phyloP scores from a whole-genome alignment of 2,329 filamentous ascomycete genomes.

The Celoporthe dispersa region DNA sequence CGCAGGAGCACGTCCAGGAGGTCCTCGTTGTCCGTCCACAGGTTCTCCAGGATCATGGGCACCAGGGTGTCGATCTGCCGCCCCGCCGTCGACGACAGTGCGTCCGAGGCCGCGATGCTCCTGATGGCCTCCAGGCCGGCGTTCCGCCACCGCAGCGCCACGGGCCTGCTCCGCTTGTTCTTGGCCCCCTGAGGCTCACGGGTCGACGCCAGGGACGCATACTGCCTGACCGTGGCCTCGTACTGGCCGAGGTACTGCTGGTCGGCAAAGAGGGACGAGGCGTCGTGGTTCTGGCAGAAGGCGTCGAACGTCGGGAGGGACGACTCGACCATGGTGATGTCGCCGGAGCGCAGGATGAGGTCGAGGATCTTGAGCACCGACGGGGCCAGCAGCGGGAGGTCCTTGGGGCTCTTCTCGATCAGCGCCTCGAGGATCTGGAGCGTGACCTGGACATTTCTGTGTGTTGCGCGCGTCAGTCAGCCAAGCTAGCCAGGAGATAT shows the following conservation, averaged over 20 bases:
- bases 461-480: slow-evolving; percentile 12
- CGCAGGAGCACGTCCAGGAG: slow-evolving; percentile 70
- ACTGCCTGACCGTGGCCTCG: slow-evolving; percentile 77
- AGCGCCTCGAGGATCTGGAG: slow-evolving; percentile 89
- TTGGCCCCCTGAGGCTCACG: slow-evolving; percentile 51
- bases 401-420: slow-evolving; percentile 90
- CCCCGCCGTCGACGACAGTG: slow-evolving; percentile 73
- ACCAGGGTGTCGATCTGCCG: slow-evolving; percentile 79
- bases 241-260: slow-evolving; percentile 83
- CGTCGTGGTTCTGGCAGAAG: slow-evolving; percentile 88
- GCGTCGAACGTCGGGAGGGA: slow-evolving; percentile 84
- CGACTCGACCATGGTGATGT: slow-evolving; percentile 92
- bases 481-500: too few species aligned
- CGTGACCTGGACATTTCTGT: slow-evolving; percentile 89
- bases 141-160: slow-evolving; percentile 78
- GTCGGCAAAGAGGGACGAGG: slow-evolving; percentile 82
- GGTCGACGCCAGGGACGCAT: slow-evolving; percentile 78
- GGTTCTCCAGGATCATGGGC: slow-evolving; percentile 83
- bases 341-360: slow-evolving; percentile 80
- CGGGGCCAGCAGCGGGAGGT: slow-evolving; percentile 84
- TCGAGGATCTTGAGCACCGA: slow-evolving; percentile 85
- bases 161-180: slow-evolving; percentile 66
- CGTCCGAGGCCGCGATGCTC: slow-evolving; percentile 79
- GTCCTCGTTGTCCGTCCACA: slow-evolving; percentile 75
- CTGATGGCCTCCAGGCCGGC: slow-evolving; percentile 78